Conservation (phyloP, 345 rosid species). For the Citrus cavaleriei region DNA sequence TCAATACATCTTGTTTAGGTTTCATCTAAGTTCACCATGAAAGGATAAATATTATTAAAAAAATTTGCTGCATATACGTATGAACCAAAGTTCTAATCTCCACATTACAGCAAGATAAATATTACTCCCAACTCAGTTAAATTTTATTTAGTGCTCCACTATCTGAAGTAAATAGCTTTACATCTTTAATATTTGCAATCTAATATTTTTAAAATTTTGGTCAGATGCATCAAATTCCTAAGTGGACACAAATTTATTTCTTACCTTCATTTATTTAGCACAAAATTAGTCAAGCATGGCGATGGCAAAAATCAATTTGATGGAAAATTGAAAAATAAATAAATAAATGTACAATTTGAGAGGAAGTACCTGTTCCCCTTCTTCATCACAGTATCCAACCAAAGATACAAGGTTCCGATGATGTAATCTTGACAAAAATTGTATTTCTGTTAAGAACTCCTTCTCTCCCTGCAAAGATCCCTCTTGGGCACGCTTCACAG, state of each 20-base stretch:
- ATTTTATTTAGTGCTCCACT: background rate
- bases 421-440: constrained; percentile 82
- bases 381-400: constrained; percentile 88
- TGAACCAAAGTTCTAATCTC: background rate
- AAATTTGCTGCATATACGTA: background rate
- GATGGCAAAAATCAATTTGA: background rate
- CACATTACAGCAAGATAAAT: too few relatives aligned
- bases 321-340: background rate
- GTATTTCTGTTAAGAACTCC: constrained; percentile 92
- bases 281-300: background rate
- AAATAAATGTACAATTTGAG: background rate
- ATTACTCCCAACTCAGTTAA: background rate
- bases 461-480: constrained; percentile 87
- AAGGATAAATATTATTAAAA: background rate
- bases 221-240: background rate
- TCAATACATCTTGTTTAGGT: too few relatives aligned
- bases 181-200: background rate
- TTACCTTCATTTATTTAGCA: background rate
- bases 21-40: background rate
- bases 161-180: background rate
- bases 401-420: constrained; percentile 92
- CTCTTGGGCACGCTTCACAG: constrained; percentile 88
- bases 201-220: background rate
- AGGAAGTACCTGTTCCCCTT: constrained; percentile 78
- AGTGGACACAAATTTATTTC: background rate